Evolutionary conservation across 169 alveolate species (phyloP).

Genomic region (Cystoisospora suis): DNA sequence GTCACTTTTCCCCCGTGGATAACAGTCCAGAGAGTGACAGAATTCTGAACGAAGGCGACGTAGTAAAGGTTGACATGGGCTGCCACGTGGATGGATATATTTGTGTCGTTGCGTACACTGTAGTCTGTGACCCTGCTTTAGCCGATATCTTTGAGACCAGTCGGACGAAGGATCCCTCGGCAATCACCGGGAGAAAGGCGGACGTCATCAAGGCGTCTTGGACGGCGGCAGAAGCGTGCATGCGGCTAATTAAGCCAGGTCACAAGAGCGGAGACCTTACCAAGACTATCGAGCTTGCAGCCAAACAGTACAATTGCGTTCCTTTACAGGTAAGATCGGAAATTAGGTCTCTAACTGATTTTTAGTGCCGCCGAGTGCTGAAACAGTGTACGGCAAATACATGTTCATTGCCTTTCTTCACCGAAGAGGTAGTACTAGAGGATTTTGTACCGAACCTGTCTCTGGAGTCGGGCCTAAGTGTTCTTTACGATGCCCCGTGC

Average conservation of each 20-base stretch:
- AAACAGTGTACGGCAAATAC: too few species aligned
- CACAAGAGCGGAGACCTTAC: conserved; percentile 91
- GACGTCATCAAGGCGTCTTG: conserved; percentile 83
- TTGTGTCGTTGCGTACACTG: conserved; percentile 86
- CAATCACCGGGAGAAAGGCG: conserved; percentile 70
- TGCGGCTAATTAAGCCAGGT: conserved; percentile 87
- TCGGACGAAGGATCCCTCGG: not conserved
- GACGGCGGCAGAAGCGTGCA: conserved; percentile 92
- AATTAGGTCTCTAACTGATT: not conserved
- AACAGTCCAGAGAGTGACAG: conserved; percentile 71
- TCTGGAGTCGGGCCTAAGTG: too few species aligned
- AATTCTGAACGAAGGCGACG: conserved; percentile 87
- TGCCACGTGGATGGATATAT: conserved; percentile 91
- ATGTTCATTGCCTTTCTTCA: too few species aligned
- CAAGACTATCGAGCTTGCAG: conserved; percentile 86
- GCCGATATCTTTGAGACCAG: not conserved
- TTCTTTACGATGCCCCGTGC: too few species aligned
- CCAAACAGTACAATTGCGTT: conserved; percentile 68
- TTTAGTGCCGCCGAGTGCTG: too few species aligned
- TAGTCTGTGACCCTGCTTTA: conserved; percentile 64
- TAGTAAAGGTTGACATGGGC: conserved; percentile 92
- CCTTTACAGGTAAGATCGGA: conserved; percentile 10
- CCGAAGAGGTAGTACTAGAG: too few species aligned
- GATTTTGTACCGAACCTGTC: too few species aligned
- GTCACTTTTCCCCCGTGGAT: conserved; percentile 91